Conservation (phyloP, 2,329 filamentous ascomycete genomes). For the Penicillium thymicola region DNA sequence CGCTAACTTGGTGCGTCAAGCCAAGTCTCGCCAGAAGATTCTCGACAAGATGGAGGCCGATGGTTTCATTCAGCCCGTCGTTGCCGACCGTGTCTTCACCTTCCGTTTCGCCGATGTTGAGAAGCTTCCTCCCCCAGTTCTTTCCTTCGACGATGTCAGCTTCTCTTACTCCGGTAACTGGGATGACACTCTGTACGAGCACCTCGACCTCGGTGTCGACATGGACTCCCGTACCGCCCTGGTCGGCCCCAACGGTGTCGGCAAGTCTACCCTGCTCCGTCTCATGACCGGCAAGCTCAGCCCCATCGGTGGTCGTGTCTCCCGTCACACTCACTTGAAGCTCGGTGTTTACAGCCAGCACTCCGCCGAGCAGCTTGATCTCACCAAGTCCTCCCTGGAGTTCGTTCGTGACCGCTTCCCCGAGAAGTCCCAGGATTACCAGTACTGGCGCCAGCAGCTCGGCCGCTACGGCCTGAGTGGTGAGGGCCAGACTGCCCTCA, state of each 20-base stretch:
- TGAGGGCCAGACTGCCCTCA: conserved; percentile 91
- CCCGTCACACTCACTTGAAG: conserved; percentile 96
- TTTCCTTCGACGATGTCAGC: conserved; percentile 94
- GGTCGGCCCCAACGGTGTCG: conserved; percentile 97
- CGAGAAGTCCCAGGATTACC: conserved; percentile 89
- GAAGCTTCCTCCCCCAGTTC: conserved; percentile 95
- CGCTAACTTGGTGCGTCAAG: conserved; percentile 97
- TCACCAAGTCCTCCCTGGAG: conserved; percentile 96
- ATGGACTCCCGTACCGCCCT: conserved; percentile 98
- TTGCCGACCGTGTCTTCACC: conserved; percentile 81
- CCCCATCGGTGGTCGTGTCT: conserved; percentile 76
- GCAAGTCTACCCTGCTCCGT: conserved; percentile 92
- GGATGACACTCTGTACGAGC: conserved; percentile 90
- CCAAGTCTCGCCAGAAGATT: conserved; percentile 99
- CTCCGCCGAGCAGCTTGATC: conserved; percentile 94
- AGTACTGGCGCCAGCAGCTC: conserved; percentile 98
- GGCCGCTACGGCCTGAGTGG: conserved; percentile 91
- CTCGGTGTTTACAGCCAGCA: conserved; percentile 98
- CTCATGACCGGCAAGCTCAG: conserved; percentile 96
- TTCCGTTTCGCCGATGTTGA: conserved; percentile 99
- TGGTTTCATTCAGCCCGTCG: conserved; percentile 91
- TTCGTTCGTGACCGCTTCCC: conserved; percentile 96
- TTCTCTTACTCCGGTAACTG: conserved; percentile 93
- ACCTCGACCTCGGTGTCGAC: conserved; percentile 97
- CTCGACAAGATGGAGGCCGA: conserved; percentile 99